phyloP scores from a whole-genome alignment of 352 stramenopile species.

The Pythium monospermum region DNA sequence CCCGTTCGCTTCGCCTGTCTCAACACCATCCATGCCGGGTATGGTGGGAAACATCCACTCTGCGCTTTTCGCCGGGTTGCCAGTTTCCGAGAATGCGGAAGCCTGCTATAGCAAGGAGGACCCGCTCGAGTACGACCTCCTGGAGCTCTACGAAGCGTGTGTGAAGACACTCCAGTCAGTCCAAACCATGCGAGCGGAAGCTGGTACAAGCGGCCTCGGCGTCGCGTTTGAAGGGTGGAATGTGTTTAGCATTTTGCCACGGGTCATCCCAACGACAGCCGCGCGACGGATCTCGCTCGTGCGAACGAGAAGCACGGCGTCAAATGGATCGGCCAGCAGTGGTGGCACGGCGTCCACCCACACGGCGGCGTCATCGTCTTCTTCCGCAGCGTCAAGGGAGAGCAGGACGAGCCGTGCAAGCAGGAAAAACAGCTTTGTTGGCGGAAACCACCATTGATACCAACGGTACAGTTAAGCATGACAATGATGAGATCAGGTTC shows the following conservation, averaged over 20 bases:
- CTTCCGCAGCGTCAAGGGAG: too few species aligned
- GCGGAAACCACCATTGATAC: too few species aligned
- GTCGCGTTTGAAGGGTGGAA: constrained; percentile 63
- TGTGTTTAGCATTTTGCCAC: constrained; percentile 53
- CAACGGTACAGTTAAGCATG: neutral
- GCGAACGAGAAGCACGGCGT: constrained; percentile 32
- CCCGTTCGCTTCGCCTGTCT: constrained; percentile 18
- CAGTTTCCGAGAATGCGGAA: neutral
- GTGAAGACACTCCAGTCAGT: constrained; percentile 44
- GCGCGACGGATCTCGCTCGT: constrained; percentile 26
- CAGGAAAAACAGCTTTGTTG: neutral
- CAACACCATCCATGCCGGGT: constrained; percentile 9
- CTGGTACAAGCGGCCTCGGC: constrained; percentile 55
- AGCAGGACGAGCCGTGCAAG: neutral
- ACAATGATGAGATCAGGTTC: constrained; percentile 1
- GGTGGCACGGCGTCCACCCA: neutral
- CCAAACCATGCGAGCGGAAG: constrained; percentile 47
- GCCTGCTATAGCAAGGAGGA: constrained; percentile 27
- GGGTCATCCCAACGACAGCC: constrained; percentile 25
- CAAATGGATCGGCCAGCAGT: constrained; percentile 8
- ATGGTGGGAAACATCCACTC: constrained; percentile 6
- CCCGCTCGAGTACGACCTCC: constrained; percentile 35
- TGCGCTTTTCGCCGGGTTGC: neutral
- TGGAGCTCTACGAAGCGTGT: constrained; percentile 58
- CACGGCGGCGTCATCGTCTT: too few species aligned